A percentile compares a stretch with the other conserved stretches of the same genome.
Evolutionary conservation across 1,284 basidiomycete species (phyloP).

Genomic region (Entoloma clypeatum): DNA sequence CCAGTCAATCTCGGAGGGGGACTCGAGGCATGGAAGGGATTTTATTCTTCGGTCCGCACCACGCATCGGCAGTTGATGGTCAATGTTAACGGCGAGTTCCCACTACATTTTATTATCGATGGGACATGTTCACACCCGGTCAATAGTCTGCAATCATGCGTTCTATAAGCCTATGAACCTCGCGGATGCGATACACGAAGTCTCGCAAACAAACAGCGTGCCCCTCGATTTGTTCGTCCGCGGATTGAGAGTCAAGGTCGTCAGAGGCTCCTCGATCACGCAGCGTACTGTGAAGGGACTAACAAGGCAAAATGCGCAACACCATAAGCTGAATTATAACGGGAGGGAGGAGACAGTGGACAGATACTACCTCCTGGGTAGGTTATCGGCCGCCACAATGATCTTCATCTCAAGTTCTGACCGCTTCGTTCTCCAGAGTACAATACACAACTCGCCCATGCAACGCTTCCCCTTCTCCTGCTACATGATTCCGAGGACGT

Average conservation of each 20-base stretch:
- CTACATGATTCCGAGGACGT: constrained; percentile 55
- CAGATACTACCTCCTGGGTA: constrained; percentile 56
- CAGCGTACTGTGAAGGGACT: too few relatives aligned
- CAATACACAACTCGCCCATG: constrained; percentile 42
- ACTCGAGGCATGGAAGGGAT: constrained; percentile 68
- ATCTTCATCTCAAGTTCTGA: constrained; percentile 11
- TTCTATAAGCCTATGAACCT: constrained; percentile 67
- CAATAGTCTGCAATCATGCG: constrained; percentile 63
- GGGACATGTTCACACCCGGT: constrained; percentile 3
- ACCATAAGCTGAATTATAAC: too few relatives aligned
- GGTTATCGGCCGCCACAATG: constrained; percentile 36
- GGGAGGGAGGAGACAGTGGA: constrained; percentile 56
- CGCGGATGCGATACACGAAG: too few relatives aligned
- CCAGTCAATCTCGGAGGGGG: constrained; percentile 54
- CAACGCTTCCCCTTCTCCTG: constrained; percentile 58
- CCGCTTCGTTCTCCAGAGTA: constrained; percentile 47
- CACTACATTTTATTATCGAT: background rate
- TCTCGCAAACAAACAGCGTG: too few relatives aligned
- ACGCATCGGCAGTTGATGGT: constrained; percentile 72
- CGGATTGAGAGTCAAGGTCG: too few relatives aligned
- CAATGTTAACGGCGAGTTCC: constrained; percentile 60
- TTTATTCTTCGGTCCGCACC: constrained; percentile 73
- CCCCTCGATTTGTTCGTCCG: too few relatives aligned
- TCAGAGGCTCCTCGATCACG: too few relatives aligned
- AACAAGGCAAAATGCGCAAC: too few relatives aligned